Evolutionary conservation across 495 filamentous ascomycete genomes (phyloP).

Genomic region (Symbiotaphrina buchneri): DNA sequence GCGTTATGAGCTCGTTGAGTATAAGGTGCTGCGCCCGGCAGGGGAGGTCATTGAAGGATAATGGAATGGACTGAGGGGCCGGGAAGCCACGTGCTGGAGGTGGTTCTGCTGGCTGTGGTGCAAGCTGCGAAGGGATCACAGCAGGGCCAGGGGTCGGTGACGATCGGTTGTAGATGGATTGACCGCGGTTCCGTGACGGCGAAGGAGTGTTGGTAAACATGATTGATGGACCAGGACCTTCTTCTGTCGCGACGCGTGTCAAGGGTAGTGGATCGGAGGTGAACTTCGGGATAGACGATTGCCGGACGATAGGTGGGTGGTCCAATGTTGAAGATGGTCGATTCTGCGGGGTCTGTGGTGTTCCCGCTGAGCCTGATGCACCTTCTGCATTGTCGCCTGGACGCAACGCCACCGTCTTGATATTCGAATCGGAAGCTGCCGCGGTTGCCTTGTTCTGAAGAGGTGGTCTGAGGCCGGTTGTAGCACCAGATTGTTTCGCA

Average conservation of each 20-base stretch:
- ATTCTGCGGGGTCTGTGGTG: conserved; percentile 1
- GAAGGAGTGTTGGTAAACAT: conserved; percentile 44
- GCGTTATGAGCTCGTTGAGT: conserved; percentile 59
- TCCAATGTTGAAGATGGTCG: conserved; percentile 19
- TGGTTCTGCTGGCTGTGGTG: no score
- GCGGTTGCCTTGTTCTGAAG: no score
- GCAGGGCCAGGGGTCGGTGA: no score
- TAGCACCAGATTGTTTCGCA: no score
- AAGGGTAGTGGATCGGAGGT: conserved; percentile 55
- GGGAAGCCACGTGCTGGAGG: conserved; percentile 27
- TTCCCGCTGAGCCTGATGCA: conserved; percentile 3
- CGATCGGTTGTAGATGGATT: no score
- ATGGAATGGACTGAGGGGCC: conserved; percentile 29
- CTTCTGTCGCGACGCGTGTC: conserved; percentile 39
- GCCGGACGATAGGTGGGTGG: conserved; percentile 23
- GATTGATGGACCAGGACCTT: conserved; percentile 45
- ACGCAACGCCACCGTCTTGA: no score
- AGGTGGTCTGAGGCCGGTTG: no score
- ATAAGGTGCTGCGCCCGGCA: conserved; percentile 69
- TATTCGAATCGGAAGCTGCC: no score
- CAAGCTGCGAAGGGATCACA: no score
- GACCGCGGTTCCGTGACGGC: conserved; percentile 6
- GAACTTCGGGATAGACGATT: conserved; percentile 28
- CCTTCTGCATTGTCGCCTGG: no score
- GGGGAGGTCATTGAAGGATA: conserved; percentile 73